A percentile compares a stretch with the other conserved stretches of the same genome.
These are phyloP conservation scores for Sphenostylis stenocarpa DNA, from an alignment of 306 rosid genomes.

Conservation along the genomic window DNA sequence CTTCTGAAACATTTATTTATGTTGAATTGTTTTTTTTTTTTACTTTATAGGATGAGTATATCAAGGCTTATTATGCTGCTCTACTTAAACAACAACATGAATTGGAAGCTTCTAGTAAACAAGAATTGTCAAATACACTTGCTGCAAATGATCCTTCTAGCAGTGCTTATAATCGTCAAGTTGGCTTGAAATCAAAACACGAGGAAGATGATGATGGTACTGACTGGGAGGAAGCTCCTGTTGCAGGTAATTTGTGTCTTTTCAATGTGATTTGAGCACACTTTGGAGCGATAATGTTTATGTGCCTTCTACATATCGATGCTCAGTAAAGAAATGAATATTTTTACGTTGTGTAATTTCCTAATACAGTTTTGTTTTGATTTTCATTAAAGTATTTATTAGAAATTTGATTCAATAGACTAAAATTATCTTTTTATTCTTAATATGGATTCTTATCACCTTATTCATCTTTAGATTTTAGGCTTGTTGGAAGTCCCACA, in stretches of 20 bases:
- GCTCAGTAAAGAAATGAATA: not conserved
- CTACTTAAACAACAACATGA: constrained; percentile 70
- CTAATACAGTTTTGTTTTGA: not conserved
- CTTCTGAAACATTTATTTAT: not conserved
- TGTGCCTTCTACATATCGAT: constrained; percentile 1
- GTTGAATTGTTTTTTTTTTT: not conserved
- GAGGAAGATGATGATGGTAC: constrained; percentile 61
- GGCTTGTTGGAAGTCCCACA: too few species aligned
- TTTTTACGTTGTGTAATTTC: not conserved
- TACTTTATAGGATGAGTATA: constrained; percentile 72
- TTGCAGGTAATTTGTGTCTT: constrained; percentile 50
- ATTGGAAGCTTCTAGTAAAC: constrained; percentile 56
- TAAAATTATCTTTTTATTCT: not conserved
- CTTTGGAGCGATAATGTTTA: constrained; percentile 15
- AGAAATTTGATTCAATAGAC: not conserved
- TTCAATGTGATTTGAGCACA: constrained; percentile 8
- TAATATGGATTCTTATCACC: not conserved
- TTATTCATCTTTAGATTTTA: not conserved
- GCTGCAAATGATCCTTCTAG: constrained; percentile 42
- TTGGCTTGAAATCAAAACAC: constrained; percentile 71
- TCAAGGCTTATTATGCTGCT: constrained; percentile 88
- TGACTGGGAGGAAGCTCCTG: constrained; percentile 83
- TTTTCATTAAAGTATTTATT: not conserved
- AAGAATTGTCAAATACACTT: constrained; percentile 22
- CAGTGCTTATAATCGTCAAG: constrained; percentile 51